phyloP scores from a whole-genome alignment of 31 red algal species.

The Porphyra umbilicalis region DNA sequence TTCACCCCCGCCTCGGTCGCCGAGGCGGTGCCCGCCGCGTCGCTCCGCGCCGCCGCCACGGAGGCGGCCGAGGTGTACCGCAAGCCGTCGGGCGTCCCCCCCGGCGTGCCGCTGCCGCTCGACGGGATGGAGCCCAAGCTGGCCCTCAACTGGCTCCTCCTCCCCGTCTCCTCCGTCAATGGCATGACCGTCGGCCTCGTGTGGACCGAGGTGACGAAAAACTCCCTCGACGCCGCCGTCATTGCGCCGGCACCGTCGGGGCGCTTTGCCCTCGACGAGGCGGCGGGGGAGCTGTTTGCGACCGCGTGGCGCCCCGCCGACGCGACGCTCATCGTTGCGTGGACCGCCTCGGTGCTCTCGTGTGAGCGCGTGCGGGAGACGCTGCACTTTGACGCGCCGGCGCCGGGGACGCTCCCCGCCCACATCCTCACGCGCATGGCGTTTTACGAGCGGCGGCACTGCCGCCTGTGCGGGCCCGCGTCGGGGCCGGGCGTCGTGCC shows the following conservation, averaged over 20 bases:
- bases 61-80: neutral
- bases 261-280: constrained; percentile 59
- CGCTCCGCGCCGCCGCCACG: neutral
- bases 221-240: constrained; percentile 10
- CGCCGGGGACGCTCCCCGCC: constrained; percentile 9
- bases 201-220: constrained; percentile 42
- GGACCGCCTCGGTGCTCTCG: constrained; percentile 62
- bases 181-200: constrained; percentile 44
- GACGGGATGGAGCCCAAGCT: constrained; percentile 30
- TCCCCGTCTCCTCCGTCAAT: constrained; percentile 48
- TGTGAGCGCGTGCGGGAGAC: constrained; percentile 63
- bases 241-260: constrained; percentile 45
- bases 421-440: constrained; percentile 43
- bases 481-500: neutral
- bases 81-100: neutral
- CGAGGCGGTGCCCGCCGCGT: neutral
- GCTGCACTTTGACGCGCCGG: constrained; percentile 35
- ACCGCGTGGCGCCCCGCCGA: constrained; percentile 20
- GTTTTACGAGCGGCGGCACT: constrained; percentile 57
- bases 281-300: constrained; percentile 55
- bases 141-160: constrained; percentile 49
- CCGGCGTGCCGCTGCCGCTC: neutral
- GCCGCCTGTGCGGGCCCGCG: constrained; percentile 37
- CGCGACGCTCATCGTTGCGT: constrained; percentile 52
- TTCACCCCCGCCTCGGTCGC: neutral